Percentiles rank a stretch among this genome's conserved stretches.
Conservation (phyloP, 176 grass and related monocot species). For the Cenchrus fungigraminus region DNA sequence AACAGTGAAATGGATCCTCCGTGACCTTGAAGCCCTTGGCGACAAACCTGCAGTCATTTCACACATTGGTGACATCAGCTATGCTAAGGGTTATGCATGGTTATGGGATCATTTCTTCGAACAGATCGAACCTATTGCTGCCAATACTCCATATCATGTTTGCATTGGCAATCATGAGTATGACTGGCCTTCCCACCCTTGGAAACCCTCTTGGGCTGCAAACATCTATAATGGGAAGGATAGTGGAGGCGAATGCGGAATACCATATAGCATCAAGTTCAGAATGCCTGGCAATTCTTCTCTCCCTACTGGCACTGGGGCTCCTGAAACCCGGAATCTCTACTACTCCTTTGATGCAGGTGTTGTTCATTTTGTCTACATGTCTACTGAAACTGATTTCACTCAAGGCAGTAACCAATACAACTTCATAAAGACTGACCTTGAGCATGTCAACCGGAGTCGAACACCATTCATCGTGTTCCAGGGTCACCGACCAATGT, state of each 20-base stretch:
- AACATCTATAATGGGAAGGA: conserved; percentile 66
- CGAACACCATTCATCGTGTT: conserved; percentile 88
- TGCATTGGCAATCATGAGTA: conserved; percentile 99
- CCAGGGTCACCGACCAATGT: conserved; percentile 96
- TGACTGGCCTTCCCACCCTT: conserved; percentile 96
- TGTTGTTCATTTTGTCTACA: conserved; percentile 92
- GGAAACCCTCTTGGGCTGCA: conserved; percentile 76
- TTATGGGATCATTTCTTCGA: conserved; percentile 96
- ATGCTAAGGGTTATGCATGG: conserved; percentile 87
- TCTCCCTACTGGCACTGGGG: conserved; percentile 71
- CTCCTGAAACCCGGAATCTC: conserved; percentile 81
- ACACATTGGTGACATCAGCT: conserved; percentile 96
- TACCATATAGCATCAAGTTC: conserved; percentile 94
- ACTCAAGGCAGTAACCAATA: conserved; percentile 71
- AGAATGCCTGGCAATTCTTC: conserved; percentile 90
- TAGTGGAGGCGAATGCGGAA: conserved; percentile 89
- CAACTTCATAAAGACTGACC: conserved; percentile 82
- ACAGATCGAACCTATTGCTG: conserved; percentile 86
- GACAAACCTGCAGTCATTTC: conserved; percentile 86
- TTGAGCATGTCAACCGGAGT: conserved; percentile 77
- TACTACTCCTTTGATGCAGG: conserved; percentile 90
- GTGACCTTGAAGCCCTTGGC: conserved; percentile 78
- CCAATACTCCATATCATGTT: conserved; percentile 85
- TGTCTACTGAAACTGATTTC: conserved; percentile 93
- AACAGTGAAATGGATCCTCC: conserved; percentile 89